Evolutionary conservation across 2,329 filamentous ascomycete species (phyloP).

Genomic region (Pseudopyricularia cyperi): DNA sequence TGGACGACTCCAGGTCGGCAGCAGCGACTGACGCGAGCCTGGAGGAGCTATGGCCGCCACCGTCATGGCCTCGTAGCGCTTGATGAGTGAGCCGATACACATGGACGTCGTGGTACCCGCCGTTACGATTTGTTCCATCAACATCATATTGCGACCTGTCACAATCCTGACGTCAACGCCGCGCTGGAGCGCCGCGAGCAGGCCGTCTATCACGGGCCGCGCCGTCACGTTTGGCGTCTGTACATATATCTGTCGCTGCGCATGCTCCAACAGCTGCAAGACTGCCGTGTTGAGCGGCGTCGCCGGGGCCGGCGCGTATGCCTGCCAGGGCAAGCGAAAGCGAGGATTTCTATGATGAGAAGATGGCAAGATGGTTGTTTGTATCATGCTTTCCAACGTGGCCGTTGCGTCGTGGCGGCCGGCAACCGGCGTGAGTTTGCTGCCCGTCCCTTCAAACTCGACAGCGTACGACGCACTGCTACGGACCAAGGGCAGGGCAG

Average conservation of each 20-base stretch:
- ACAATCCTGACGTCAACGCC: slow-evolving; percentile 57
- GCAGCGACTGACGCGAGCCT: not conserved
- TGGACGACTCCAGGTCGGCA: not conserved
- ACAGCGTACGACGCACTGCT: not conserved
- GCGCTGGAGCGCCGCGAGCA: slow-evolving; percentile 47
- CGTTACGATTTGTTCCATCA: slow-evolving; percentile 69
- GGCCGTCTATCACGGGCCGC: slow-evolving; percentile 44
- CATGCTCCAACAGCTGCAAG: slow-evolving; percentile 44
- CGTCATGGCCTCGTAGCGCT: slow-evolving; percentile 30
- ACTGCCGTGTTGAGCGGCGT: slow-evolving; percentile 59
- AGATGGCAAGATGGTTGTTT: slow-evolving; percentile 57
- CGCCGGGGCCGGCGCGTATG: slow-evolving; percentile 29
- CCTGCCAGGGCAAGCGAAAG: slow-evolving; percentile 48
- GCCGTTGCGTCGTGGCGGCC: slow-evolving; percentile 12
- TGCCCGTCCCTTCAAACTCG: not conserved
- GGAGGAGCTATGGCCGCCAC: slow-evolving; percentile 9
- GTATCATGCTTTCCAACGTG: slow-evolving; percentile 5
- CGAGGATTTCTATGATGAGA: slow-evolving; percentile 56
- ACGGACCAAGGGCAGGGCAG: not conserved
- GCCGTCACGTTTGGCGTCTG: slow-evolving; percentile 71
- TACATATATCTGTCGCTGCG: slow-evolving; percentile 48
- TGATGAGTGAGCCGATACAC: slow-evolving; percentile 47
- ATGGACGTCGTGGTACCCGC: slow-evolving; percentile 60
- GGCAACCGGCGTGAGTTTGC: not conserved
- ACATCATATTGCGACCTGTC: slow-evolving; percentile 59